Evolutionary conservation across 768 basidiomycete genomes (phyloP), one percentile per base, ranked within the genome.

Genomic region (Piloderma croceum): DNA sequence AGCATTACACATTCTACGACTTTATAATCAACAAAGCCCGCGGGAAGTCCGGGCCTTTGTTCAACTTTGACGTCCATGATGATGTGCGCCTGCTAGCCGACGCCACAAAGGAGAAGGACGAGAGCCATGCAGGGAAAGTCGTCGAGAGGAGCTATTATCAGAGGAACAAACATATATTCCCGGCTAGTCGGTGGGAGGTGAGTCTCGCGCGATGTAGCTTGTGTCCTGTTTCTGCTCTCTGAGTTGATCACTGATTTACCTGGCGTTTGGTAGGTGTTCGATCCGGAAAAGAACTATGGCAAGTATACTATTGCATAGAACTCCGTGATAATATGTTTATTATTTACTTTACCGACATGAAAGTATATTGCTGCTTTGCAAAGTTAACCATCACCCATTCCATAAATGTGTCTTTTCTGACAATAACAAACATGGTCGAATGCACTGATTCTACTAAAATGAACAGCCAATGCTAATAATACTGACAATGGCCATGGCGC

Each of bases 31-130:
- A 98, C 73, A 97, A 96, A 65, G 92, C 93, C 6, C 81, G 96
- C 18, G 96, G 96, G 20, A 99, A 99, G 63, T 96, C 92, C 1
- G 96, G 96, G 0, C 96, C 96, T 5, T 65, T 99, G 41, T 99
- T 99, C 69, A 96, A 87, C 61, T 99, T 99, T 56, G 96, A 99
- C 62, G 96, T 98, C 5, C 96, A 99, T 60, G 96, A 99, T 57
- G 96, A 99, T 58, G 89, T 99, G 4, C 86, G 96, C 13, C 62
- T 99, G 48, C 71, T 97, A 17, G 83, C 89, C 18, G 96, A 99
- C 56, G 96, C 94, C 3, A 90, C 92, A 1, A 78, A 83, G 50
- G 96, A 99, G 64, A 98, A 98, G 64, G 92, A 99, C 51, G 96
- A 99, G 62, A 92, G 89, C 13, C 96, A 99, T 56, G 96, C 96